A percentile compares a stretch with the other conserved stretches of the same genome.
Conservation (phyloP, 1,284 basidiomycete genomes). For the Heterobasidion annosum region DNA sequence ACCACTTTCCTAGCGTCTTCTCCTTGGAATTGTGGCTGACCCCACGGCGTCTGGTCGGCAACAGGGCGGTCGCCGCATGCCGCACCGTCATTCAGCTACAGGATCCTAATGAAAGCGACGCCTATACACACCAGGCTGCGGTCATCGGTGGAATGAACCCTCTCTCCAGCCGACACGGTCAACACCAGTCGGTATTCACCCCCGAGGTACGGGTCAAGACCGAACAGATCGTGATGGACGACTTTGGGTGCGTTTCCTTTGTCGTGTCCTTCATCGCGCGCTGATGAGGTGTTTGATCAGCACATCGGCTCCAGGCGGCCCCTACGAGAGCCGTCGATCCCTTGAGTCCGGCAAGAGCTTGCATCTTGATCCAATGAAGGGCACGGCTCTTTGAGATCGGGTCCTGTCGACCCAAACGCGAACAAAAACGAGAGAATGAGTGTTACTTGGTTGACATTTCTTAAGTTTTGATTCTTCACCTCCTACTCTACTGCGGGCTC, state of each 20-base stretch:
- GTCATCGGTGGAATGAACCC: slow-evolving; percentile 35
- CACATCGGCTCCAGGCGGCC: not conserved
- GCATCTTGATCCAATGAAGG: too few relatives aligned
- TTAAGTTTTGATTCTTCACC: too few relatives aligned
- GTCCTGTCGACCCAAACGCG: not conserved
- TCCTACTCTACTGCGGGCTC: too few relatives aligned
- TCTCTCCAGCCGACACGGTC: not conserved
- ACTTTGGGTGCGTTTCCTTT: not conserved
- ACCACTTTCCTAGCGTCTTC: not conserved
- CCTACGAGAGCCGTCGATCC: not conserved
- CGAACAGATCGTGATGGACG: slow-evolving; percentile 38
- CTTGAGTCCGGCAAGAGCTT: not conserved
- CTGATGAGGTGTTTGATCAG: not conserved
- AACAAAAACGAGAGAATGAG: not conserved
- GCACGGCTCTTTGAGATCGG: not conserved
- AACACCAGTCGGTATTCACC: not conserved
- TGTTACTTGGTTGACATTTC: too few relatives aligned
- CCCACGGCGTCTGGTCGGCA: not conserved
- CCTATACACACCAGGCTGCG: slow-evolving; percentile 30
- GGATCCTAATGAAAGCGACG: slow-evolving; percentile 18
- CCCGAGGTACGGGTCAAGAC: slow-evolving; percentile 48
- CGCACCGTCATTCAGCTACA: slow-evolving; percentile 56
- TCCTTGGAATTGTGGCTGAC: not conserved
- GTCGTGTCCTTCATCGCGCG: not conserved
- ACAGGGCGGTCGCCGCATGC: slow-evolving; percentile 53